Evolutionary conservation across 148 eudicot species (phyloP).

Genomic region (Bassia scoparia): DNA sequence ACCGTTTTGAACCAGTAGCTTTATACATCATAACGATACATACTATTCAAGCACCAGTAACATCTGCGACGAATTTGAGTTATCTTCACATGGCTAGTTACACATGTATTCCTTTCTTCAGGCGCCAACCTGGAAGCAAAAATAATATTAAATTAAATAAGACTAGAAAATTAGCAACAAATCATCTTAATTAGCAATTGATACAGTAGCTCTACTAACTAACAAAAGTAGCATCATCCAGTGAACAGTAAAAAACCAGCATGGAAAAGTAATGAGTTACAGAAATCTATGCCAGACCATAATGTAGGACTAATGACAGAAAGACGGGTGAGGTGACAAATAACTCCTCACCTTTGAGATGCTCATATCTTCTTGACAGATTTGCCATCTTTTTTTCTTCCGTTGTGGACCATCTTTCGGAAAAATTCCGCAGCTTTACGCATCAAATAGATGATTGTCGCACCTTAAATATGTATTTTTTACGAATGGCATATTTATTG

Average conservation of each 20-base stretch:
- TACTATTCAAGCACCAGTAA: slow-evolving; percentile 99
- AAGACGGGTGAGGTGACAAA: not conserved
- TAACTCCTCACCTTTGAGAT: slow-evolving; percentile 73
- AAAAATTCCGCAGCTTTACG: slow-evolving; percentile 87
- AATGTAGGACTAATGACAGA: not conserved
- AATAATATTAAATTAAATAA: not conserved
- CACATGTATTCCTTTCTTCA: slow-evolving; percentile 88
- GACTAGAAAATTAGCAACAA: not conserved
- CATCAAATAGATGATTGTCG: slow-evolving; percentile 79
- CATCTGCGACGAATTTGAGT: slow-evolving; percentile 90
- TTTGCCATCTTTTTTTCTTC: slow-evolving; percentile 94
- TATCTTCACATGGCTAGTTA: slow-evolving; percentile 87
- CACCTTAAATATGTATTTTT: slow-evolving; percentile 45
- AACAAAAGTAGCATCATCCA: not conserved
- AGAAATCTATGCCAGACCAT: not conserved
- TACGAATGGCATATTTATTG: slow-evolving; percentile 8
- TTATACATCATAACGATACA: slow-evolving; percentile 28
- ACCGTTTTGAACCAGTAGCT: slow-evolving; percentile 12
- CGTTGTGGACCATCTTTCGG: slow-evolving; percentile 93
- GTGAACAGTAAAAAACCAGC: not conserved
- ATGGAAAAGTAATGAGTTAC: not conserved
- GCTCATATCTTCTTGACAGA: slow-evolving; percentile 97
- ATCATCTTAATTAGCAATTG: not conserved
- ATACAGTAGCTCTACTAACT: not conserved
- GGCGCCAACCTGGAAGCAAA: slow-evolving; percentile 69